Conservation (phyloP, 139 green algal genomes). For the Tetradesmus obliquus region DNA sequence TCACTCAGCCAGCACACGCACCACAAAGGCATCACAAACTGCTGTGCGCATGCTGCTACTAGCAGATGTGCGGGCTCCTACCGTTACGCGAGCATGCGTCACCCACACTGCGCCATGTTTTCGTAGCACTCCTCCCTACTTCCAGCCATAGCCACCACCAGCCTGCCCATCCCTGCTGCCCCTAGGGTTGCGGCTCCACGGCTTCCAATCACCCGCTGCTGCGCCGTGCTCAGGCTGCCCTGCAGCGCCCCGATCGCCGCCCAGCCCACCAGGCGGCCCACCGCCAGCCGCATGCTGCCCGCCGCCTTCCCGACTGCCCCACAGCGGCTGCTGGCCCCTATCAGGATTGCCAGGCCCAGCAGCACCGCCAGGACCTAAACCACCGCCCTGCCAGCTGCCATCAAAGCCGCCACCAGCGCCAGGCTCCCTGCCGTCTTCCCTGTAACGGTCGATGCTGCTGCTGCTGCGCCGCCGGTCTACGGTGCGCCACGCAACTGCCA, state of each 20-base stretch:
- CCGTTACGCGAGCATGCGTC: no score
- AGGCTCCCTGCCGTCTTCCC: background rate
- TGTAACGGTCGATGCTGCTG: background rate
- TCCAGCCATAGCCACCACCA: background rate
- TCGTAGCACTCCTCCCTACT: background rate
- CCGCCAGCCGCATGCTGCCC: no score
- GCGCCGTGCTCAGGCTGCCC: background rate
- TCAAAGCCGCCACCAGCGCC: background rate
- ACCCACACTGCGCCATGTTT: no score
- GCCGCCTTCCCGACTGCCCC: background rate
- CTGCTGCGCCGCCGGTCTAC: background rate
- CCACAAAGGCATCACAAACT: no score
- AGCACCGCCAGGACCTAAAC: background rate
- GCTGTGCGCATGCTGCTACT: no score
- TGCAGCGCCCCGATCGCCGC: background rate
- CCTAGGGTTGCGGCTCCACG: background rate
- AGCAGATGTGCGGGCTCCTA: no score
- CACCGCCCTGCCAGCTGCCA: background rate
- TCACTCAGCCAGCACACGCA: no score
- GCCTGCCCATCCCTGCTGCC: background rate
- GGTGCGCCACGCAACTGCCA: background rate
- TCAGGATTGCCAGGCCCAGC: background rate
- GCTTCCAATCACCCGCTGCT: background rate
- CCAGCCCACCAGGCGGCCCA: background rate
- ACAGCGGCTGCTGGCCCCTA: background rate